phyloP scores from a whole-genome alignment of 2,329 filamentous ascomycete species.

The Blastomyces silverae region DNA sequence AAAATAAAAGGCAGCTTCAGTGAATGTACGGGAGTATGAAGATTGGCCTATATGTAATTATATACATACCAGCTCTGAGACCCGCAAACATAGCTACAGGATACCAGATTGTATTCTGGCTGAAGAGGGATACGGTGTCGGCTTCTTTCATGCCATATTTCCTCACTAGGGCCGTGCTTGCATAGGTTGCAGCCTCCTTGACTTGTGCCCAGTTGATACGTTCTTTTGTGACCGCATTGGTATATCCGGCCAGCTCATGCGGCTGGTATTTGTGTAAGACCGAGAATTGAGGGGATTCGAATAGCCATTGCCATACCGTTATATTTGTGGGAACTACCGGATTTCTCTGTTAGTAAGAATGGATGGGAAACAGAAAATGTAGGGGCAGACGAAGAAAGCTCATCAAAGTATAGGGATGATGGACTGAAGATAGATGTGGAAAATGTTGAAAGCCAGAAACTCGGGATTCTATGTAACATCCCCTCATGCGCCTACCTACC shows the following conservation, averaged over 20 bases:
- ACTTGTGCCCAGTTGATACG: conserved; percentile 52
- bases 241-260: conserved; percentile 45
- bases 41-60: neutral
- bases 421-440: neutral
- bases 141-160: conserved; percentile 48
- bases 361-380: neutral
- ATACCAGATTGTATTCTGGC: conserved; percentile 58
- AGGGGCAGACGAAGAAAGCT: neutral
- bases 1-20: neutral
- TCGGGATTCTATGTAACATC: neutral
- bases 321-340: conserved; percentile 47
- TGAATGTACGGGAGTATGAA: neutral
- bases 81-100: conserved; percentile 54
- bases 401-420: neutral
- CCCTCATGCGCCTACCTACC: conserved; percentile 3
- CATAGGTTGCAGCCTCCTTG: conserved; percentile 48
- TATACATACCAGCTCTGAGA: conserved; percentile 37
- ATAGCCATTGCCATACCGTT: conserved; percentile 55
- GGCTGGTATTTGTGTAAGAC: conserved; percentile 39
- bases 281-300: conserved; percentile 47
- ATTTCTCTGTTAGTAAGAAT: neutral
- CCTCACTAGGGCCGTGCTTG: conserved; percentile 53
- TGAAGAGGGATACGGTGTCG: conserved; percentile 53
- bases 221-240: conserved; percentile 52
- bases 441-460: neutral